These are phyloP conservation scores for Mycena indigotica DNA, from an alignment of 768 basidiomycete genomes.

Conservation along the genomic window DNA sequence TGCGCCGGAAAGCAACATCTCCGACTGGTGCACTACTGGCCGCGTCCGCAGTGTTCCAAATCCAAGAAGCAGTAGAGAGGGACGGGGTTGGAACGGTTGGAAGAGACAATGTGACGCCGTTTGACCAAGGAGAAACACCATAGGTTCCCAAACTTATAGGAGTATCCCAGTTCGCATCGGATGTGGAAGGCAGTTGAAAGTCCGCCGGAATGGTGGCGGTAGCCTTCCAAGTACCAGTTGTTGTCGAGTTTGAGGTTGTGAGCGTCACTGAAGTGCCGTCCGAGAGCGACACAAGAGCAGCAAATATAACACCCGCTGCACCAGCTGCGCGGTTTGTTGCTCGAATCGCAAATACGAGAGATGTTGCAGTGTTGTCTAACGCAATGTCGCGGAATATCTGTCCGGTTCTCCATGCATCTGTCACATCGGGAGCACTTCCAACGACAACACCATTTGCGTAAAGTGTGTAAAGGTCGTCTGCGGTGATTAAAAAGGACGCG, in stretches of 20 bases:
- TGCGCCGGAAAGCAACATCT: slow-evolving; percentile 33
- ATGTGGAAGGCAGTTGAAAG: slow-evolving; percentile 24
- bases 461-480: neutral
- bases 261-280: slow-evolving; percentile 28
- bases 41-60: slow-evolving; percentile 28
- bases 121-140: slow-evolving; percentile 29
- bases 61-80: slow-evolving; percentile 27
- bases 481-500: neutral
- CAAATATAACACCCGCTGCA: slow-evolving; percentile 31
- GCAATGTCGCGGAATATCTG: slow-evolving; percentile 21
- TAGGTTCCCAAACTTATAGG: slow-evolving; percentile 23
- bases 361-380: slow-evolving; percentile 15
- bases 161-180: slow-evolving; percentile 26
- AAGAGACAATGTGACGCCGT: slow-evolving; percentile 18
- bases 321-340: slow-evolving; percentile 28
- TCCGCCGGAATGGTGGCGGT: slow-evolving; percentile 23
- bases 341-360: slow-evolving; percentile 30
- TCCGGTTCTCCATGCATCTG: slow-evolving; percentile 28
- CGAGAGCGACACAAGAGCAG: slow-evolving; percentile 27
- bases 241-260: slow-evolving; percentile 6
- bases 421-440: slow-evolving; percentile 23
- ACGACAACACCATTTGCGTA: slow-evolving; percentile 20
- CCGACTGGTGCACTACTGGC: slow-evolving; percentile 23
- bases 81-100: slow-evolving; percentile 17
- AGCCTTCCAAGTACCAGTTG: slow-evolving; percentile 25